Percentiles rank a stretch among this genome's conserved stretches.
Evolutionary conservation across 129 eudicot species (phyloP).

Genomic region (Oenanthe sinensis): DNA sequence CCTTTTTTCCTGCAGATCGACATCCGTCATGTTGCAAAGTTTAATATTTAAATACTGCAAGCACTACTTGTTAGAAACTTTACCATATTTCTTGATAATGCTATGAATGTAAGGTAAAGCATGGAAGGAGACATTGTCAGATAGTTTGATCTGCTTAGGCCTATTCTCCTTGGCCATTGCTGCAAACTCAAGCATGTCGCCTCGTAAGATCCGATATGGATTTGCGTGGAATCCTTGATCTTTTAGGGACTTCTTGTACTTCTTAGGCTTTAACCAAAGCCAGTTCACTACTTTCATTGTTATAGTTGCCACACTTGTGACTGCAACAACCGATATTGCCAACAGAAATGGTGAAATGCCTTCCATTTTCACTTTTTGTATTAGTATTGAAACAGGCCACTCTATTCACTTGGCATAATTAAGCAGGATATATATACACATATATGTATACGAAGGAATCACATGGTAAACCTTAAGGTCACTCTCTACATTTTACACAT

Average conservation of each 20-base stretch:
- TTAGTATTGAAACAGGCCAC: neutral
- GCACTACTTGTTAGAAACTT: neutral
- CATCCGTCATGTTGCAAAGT: neutral
- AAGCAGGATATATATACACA: neutral
- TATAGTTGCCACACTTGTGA: constrained; percentile 19
- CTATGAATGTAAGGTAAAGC: constrained; percentile 30
- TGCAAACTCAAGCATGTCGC: constrained; percentile 35
- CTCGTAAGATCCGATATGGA: constrained; percentile 28
- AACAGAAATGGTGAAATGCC: neutral
- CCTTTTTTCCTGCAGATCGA: constrained; percentile 32
- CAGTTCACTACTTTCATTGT: constrained; percentile 27
- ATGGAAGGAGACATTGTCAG: constrained; percentile 31
- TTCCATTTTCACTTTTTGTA: constrained; percentile 13
- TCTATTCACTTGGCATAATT: neutral
- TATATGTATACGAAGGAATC: neutral
- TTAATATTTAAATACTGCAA: neutral
- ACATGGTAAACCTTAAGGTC: neutral
- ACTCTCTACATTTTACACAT: neutral
- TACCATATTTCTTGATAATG: constrained; percentile 40
- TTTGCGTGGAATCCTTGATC: constrained; percentile 45
- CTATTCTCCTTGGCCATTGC: constrained; percentile 20
- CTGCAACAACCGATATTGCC: constrained; percentile 20
- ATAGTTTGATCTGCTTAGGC: constrained; percentile 21
- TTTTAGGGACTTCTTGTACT: constrained; percentile 35
- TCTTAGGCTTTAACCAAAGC: constrained; percentile 60